Base-by-base conservation (phyloP, 2,329 filamentous ascomycete genomes). In the Cordyceps cateniannulata region DNA sequence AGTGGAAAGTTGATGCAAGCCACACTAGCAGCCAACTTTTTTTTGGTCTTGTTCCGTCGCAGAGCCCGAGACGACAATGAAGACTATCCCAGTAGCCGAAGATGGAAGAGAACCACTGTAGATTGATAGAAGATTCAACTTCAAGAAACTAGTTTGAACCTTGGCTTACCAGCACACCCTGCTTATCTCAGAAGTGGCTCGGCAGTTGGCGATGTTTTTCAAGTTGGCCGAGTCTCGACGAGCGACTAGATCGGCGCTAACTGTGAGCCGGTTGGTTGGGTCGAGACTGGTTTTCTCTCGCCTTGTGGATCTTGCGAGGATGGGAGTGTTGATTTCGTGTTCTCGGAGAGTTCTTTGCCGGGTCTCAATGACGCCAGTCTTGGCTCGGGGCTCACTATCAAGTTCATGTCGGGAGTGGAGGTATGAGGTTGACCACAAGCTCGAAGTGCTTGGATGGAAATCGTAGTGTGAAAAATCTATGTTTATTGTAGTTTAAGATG, bases 201-300 rank as follows among this genome's bases (percentile, higher is more conserved):
- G 49, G 49, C 27, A 51, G 12, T 51, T 51, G n/a, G 32, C 29
- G 22, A 53, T 12, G 20, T 47, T 27, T 9, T 42, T 42, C 10
- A 7, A 38, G 35, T 38, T 38, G 9, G 35, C 35, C 35, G 14
- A 38, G 40, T 49, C 25, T 27, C 24, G 10, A 18, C 45, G 5
- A 32, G 24, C 50, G 14, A 35, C 35, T 55, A 44, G 52, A 55
- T 55, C 52, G 52, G 22, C 52, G 52, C 52, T 55, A 55, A 25
- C 8, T 14, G 25, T 44, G 40, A 45, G 40, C 40, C 40, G 35
- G 38, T 8, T 29, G 8, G 38, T 22, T 51, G 49, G 49, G 29
- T 38, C 50, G 25, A 12, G n/a, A 24, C 12, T 38, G 20, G 16
- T 40, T 52, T 38, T 40, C 32, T 24, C 50, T 55, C 38, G 24